Conservation (phyloP, 192 early-diverging fungal species). For the Chytriomyces sp. region DNA sequence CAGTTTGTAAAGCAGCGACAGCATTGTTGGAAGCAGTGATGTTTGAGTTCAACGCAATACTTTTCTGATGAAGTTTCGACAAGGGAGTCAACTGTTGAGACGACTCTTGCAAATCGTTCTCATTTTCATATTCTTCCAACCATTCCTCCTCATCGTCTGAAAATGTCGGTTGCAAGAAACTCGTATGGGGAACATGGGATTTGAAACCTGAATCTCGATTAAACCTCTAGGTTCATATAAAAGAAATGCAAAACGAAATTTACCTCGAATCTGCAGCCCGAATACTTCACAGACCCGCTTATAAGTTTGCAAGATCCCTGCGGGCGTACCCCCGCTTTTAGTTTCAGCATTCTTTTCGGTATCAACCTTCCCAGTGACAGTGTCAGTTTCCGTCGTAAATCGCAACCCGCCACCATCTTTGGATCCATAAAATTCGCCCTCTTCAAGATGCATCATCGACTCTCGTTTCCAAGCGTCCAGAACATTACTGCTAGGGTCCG, state of each 20-base stretch:
- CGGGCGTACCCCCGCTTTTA: constrained; percentile 36
- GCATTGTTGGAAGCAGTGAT: not conserved
- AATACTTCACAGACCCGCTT: constrained; percentile 71
- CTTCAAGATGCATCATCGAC: constrained; percentile 13
- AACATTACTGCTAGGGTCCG: not conserved
- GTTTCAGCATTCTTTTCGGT: not conserved
- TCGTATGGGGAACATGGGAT: not conserved
- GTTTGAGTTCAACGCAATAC: too few species aligned
- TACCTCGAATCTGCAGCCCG: constrained; percentile 65
- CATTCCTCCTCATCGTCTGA: constrained; percentile 58
- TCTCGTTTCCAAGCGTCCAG: constrained; percentile 21
- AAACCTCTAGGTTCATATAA: constrained; percentile 16
- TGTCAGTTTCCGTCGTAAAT: constrained; percentile 30
- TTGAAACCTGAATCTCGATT: not conserved
- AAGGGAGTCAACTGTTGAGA: not conserved
- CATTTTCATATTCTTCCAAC: constrained; percentile 51
- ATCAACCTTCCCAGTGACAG: constrained; percentile 29
- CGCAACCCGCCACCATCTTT: not conserved
- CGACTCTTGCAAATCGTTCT: constrained; percentile 40
- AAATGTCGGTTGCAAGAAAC: constrained; percentile 28
- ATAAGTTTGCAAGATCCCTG: constrained; percentile 67
- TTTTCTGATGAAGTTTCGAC: not conserved
- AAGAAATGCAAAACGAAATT: not conserved
- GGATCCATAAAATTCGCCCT: constrained; percentile 11
- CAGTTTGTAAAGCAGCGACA: not conserved